Evolutionary conservation across 768 basidiomycete species (phyloP).

Genomic region (Roridomyces roridus): DNA sequence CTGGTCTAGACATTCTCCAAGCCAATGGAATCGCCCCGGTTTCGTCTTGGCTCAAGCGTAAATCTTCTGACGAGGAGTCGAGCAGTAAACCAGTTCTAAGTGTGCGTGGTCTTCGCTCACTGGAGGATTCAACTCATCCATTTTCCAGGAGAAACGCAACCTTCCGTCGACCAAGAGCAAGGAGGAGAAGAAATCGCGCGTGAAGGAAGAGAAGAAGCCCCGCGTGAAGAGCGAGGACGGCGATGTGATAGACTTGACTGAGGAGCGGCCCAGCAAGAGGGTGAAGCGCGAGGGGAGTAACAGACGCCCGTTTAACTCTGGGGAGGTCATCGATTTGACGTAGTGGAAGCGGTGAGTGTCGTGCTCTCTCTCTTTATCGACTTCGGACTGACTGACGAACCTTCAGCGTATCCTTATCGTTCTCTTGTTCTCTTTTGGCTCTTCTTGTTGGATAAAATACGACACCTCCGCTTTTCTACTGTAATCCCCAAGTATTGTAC

Average conservation of each 20-base stretch:
- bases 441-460: too few species aligned
- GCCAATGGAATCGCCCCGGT: constrained; percentile 18
- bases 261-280: neutral
- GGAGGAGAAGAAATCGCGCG: too few species aligned
- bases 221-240: neutral
- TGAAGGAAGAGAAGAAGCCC: constrained; percentile 6
- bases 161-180: neutral
- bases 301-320: neutral
- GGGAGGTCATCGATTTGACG: constrained; percentile 18
- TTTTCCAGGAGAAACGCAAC: neutral
- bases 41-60: neutral
- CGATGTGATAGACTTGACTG: constrained; percentile 11
- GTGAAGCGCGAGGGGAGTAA: neutral
- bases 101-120: neutral
- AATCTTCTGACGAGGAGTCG: neutral
- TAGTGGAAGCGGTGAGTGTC: too few species aligned
- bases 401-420: too few species aligned
- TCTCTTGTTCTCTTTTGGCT: too few species aligned
- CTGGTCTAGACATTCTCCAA: constrained; percentile 10
- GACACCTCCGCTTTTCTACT: too few species aligned
- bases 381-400: too few species aligned
- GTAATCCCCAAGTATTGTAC: too few species aligned
- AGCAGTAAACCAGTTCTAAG: too few species aligned
- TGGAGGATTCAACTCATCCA: neutral
- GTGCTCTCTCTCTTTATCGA: too few species aligned